phyloP scores from a whole-genome alignment of 1,139 yeast species.

The Kurtzmaniella quercitrusa region DNA sequence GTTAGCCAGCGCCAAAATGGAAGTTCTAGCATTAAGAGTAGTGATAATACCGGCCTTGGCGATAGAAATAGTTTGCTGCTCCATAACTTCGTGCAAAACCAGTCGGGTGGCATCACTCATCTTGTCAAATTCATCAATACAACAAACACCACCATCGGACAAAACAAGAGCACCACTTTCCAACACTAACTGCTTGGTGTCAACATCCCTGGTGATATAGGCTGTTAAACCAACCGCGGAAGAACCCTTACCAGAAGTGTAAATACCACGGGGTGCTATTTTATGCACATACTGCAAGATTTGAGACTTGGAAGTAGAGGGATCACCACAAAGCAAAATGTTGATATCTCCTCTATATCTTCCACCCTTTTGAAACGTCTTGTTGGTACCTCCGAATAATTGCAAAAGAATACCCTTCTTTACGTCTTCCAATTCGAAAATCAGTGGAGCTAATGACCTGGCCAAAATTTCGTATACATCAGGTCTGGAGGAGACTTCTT shows the following conservation, averaged over 20 bases:
- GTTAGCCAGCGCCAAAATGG: constrained; percentile 93
- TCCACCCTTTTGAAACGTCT: constrained; percentile 85
- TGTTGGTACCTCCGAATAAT: constrained; percentile 93
- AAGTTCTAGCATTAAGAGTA: constrained; percentile 92
- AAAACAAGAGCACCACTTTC: constrained; percentile 96
- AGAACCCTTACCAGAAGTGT: constrained; percentile 97
- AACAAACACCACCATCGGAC: constrained; percentile 98
- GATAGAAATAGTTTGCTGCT: constrained; percentile 95
- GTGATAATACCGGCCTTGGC: constrained; percentile 98
- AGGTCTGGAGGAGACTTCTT: constrained; percentile 57
- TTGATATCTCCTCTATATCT: constrained; percentile 95
- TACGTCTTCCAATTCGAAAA: constrained; percentile 93
- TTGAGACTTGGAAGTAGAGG: constrained; percentile 96
- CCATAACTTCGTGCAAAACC: constrained; percentile 98
- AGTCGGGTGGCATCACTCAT: constrained; percentile 95
- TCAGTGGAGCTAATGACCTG: constrained; percentile 91
- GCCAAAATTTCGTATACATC: constrained; percentile 88
- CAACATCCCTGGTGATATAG: constrained; percentile 89
- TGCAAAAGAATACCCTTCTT: constrained; percentile 92
- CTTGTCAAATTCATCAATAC: constrained; percentile 97
- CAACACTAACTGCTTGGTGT: constrained; percentile 85
- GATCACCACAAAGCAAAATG: constrained; percentile 91
- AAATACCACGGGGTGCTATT: constrained; percentile 96
- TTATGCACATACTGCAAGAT: constrained; percentile 90
- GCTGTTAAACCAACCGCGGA: constrained; percentile 99